Base-by-base conservation (phyloP, 306 rosid species). In the Benincasa hispida region DNA sequence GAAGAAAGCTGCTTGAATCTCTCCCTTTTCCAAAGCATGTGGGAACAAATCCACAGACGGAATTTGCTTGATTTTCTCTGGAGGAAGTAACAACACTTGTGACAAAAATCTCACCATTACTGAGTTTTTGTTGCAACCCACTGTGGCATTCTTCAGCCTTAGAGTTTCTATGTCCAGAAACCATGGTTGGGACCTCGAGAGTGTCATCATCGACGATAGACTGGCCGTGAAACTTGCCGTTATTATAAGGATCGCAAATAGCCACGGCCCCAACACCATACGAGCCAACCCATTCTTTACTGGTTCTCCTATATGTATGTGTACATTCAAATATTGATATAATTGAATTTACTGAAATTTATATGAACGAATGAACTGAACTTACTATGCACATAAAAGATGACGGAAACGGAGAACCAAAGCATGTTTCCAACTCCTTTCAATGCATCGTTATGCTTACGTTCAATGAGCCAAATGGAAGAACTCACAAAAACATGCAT, bases 341-440 rank as follows among this genome's bases (percentile, higher is more conserved):
- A 45, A 45, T 45, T 45, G 13, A 42, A 42, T 10, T 42, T 42
- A 42, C 48, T 42, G 0, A 4, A 35, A 4, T 35, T 35, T n/a
- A n/a, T n/a, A n/a, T 45, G 50, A 45, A 45, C 2, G 15, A 45
- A 45, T 13, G 51, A 45, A 45, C 13, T 45, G 51, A 45, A 45
- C 88, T 87, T 88, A 91, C 93, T 80, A 15, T 87, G 87, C 0
- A 82, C 82, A 68, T 60, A 84, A 89, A 56, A 86, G 21, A 89
- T 60, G 77, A 85, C 42, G 3, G 83, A 85, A 62, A 87, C 83
- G 42, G 84, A 82, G 75, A 89, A 87, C 96, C 92, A 91, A 30
- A 87, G 79, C 85, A 87, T 83, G 75, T 74, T 56, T 12, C 91
- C 87, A 5, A 87, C 25, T 10, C 86, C 86, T 55, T 51, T 60